Conservation (phyloP, 2,329 filamentous ascomycete genomes). For the Pseudocercospora fijiensis region DNA sequence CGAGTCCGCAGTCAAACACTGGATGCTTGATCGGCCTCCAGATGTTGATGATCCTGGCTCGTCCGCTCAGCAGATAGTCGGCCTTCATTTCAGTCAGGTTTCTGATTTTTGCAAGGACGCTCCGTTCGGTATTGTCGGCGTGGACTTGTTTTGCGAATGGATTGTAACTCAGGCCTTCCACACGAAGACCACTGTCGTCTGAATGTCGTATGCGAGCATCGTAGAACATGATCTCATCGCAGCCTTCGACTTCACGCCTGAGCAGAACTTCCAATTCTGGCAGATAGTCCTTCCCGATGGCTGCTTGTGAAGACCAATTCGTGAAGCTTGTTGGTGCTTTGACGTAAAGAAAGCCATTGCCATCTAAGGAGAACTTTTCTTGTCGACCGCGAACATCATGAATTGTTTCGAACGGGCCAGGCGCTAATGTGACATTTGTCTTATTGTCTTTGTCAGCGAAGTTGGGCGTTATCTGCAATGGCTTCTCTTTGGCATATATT, state of each 20-base stretch:
- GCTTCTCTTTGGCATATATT: slow-evolving; percentile 30
- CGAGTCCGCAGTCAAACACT: slow-evolving; percentile 27
- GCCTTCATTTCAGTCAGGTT: slow-evolving; percentile 33
- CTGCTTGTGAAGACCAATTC: slow-evolving; percentile 23
- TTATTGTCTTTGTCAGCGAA: slow-evolving; percentile 28
- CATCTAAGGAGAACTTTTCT: slow-evolving; percentile 16
- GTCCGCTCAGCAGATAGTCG: slow-evolving; percentile 15
- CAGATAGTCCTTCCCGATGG: slow-evolving; percentile 14
- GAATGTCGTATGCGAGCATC: slow-evolving; percentile 29
- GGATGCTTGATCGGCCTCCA: slow-evolving; percentile 23
- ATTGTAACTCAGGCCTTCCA: slow-evolving; percentile 30
- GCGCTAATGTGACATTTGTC: slow-evolving; percentile 28
- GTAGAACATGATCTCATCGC: slow-evolving; percentile 33
- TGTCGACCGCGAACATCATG: slow-evolving; percentile 42
- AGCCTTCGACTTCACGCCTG: slow-evolving; percentile 26
- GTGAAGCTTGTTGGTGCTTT: slow-evolving; percentile 15
- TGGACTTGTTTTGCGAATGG: slow-evolving; percentile 36
- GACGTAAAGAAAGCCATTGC: slow-evolving; percentile 32
- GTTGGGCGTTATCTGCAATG: slow-evolving; percentile 33
- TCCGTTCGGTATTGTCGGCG: slow-evolving; percentile 33
- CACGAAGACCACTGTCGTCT: slow-evolving; percentile 27
- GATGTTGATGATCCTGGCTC: slow-evolving; percentile 21
- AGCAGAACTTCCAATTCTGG: slow-evolving; percentile 22
- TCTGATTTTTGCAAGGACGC: slow-evolving; percentile 30
- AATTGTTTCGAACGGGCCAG: slow-evolving; percentile 30